Base-by-base conservation (phyloP, 495 filamentous ascomycete genomes). In the Aspergillus egyptiacus region DNA sequence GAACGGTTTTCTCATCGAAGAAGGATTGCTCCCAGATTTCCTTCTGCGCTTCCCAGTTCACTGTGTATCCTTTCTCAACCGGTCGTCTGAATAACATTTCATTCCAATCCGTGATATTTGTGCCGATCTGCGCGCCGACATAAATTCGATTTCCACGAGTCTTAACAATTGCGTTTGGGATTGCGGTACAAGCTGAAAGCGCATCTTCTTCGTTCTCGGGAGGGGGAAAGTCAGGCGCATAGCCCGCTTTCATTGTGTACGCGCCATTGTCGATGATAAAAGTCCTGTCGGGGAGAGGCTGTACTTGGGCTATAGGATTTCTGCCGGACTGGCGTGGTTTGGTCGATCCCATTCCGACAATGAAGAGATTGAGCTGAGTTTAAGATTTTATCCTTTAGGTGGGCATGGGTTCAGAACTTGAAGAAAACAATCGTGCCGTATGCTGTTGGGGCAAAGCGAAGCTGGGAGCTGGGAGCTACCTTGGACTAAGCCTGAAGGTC, bases 31-130 rank as follows among this genome's bases (percentile, higher is more conserved):
- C 90, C 93, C 93, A 99, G 8, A 98, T 90, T 55, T 93, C 91
- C 64, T 86, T 90, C 72, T 99, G 82, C 0, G 84, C 85, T 63
- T 97, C 94, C 93, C 93, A 99, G 59, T 95, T 97, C 38, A 96
- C 89, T 30, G 95, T 74, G 62, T 86, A 96, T 23, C 93, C 93
- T 66, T 93, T 96, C 70, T 99, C 93, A 17, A 97, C 86, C 0
- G 93, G 93, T 10, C 93, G 79, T 28, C 90, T 80, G 57, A 96
- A 95, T 11, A 76, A 75, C 50, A 93, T 82, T 60, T 95, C 91
- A 48, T 89, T 90, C 73, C 90, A 96, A 62, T 97, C 91, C 39
- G 72, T 82, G 60, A 90, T 90, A 53, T 80, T 79, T 8, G 81
- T 78, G 25, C 58, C 60, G n/a, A 95, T 67, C 51, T 96, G 84